Conservation (phyloP, 441 rosid species). For the Jatropha podagrica region DNA sequence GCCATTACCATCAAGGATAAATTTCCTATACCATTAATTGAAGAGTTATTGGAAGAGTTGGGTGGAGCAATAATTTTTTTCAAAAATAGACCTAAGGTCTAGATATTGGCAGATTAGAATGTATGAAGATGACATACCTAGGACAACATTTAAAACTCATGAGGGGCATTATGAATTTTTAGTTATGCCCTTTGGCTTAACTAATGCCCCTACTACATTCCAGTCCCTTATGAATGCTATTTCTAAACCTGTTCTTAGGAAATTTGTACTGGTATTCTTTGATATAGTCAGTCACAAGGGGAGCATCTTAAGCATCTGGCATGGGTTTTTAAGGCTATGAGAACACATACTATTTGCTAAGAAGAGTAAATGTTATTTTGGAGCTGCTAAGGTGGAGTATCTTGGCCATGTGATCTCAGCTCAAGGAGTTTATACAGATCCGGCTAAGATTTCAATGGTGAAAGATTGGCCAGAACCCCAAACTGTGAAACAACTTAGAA, state of each 20-base stretch:
- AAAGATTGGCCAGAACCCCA: neutral
- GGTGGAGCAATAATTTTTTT: neutral
- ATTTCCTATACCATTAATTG: neutral
- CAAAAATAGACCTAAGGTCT: neutral
- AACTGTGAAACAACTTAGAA: neutral
- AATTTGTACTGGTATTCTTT: neutral
- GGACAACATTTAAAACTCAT: neutral
- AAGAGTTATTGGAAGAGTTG: neutral
- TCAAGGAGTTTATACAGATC: neutral
- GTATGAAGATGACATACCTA: fast-evolving
- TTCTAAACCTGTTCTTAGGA: neutral
- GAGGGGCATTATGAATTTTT: neutral
- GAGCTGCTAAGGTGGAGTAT: neutral
- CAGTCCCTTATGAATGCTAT: neutral
- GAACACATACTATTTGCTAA: neutral
- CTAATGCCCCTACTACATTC: neutral
- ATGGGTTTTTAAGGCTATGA: neutral
- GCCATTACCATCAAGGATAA: neutral
- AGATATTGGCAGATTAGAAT: neutral
- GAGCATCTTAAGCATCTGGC: neutral
- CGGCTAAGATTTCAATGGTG: neutral
- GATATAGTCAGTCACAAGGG: neutral
- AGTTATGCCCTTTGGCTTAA: neutral
- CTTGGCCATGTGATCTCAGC: neutral
- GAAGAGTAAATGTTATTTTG: neutral